Base-by-base conservation (phyloP, 192 early-diverging fungal species). In the Phycomyces blakesleeanus region DNA sequence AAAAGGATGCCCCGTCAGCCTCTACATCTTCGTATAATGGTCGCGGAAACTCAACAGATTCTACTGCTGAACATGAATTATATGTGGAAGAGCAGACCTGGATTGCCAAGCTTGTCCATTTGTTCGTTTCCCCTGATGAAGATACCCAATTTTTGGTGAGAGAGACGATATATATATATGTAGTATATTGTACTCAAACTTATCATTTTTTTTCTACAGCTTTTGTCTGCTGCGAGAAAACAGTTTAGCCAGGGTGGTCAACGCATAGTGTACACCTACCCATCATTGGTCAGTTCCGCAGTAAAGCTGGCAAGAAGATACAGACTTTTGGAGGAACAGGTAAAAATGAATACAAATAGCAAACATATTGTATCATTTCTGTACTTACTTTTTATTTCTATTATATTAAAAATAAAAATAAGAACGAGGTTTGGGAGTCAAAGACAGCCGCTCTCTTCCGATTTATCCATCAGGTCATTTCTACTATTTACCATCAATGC, bases 401-500 rank as follows among this genome's bases (percentile, higher is more conserved):
- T n/a, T n/a, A n/a, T n/a, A n/a, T n/a, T n/a, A n/a, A n/a, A n/a
- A n/a, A n/a, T n/a, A n/a, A n/a, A n/a, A n/a, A n/a, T 9, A 24
- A 70, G 55, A 77, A 82, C 64, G 78, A 81, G 14, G 67, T 74
- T 12, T 81, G 82, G 84, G 83, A 87, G 73, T 69, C 83, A 82
- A 81, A 88, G 76, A 76, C 89, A 63, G 71, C 87, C 6, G 73
- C 80, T 2, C 60, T 96, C 12, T 97, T 89, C 70, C 80, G 89
- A 55, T 97, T 95, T 72, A 89, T 97, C 21, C 89, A 95, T 68
- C 87, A 90, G 64, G 85, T 91, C n/a, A 85, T 96, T 25, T 78
- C 82, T 5, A 81, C 87, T 24, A 73, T 99, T 11, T 81, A 85
- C 42, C 81, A 82, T 61, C 83, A 86, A 69, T 62, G 42, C 0